phyloP scores from a whole-genome alignment of 2,329 filamentous ascomycete species.

The Lachnellula cervina region DNA sequence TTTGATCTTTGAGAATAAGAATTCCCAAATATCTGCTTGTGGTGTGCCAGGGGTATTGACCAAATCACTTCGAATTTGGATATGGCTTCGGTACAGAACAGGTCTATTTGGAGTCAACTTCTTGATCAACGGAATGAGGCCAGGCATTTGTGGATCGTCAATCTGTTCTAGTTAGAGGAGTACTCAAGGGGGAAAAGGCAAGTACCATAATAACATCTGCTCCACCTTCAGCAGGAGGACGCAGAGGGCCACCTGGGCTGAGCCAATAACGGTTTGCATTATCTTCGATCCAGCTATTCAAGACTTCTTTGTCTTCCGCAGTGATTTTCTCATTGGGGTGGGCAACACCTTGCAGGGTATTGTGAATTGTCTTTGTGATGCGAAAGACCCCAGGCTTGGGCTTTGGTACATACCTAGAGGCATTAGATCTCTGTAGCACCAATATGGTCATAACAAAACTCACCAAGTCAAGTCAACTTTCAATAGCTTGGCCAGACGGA shows the following conservation, averaged over 20 bases:
- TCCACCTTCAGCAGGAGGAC: constrained; percentile 60
- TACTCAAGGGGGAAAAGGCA: neutral
- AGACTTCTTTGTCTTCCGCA: constrained; percentile 53
- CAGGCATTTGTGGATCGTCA: constrained; percentile 82
- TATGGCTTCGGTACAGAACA: constrained; percentile 76
- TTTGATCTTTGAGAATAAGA: constrained; percentile 68
- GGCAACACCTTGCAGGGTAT: constrained; percentile 78
- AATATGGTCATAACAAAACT: constrained; percentile 25
- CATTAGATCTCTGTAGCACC: neutral
- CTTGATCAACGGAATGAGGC: constrained; percentile 71
- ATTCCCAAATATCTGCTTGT: constrained; percentile 70
- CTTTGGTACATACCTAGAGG: constrained; percentile 57
- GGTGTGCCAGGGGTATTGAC: constrained; percentile 58
- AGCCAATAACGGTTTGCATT: constrained; percentile 76
- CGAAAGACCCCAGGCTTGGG: constrained; percentile 75
- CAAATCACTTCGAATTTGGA: constrained; percentile 74
- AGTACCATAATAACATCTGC: constrained; percentile 66
- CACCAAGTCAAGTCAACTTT: constrained; percentile 72
- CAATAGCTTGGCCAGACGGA: constrained; percentile 63
- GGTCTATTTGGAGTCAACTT: constrained; percentile 65
- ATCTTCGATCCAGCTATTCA: constrained; percentile 66
- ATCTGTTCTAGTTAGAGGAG: constrained; percentile 41
- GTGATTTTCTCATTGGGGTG: constrained; percentile 60
- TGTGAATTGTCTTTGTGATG: constrained; percentile 84
- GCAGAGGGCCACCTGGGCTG: constrained; percentile 60